Conservation (phyloP, 1,139 yeast genomes). For the Debaryomyces sp. region DNA sequence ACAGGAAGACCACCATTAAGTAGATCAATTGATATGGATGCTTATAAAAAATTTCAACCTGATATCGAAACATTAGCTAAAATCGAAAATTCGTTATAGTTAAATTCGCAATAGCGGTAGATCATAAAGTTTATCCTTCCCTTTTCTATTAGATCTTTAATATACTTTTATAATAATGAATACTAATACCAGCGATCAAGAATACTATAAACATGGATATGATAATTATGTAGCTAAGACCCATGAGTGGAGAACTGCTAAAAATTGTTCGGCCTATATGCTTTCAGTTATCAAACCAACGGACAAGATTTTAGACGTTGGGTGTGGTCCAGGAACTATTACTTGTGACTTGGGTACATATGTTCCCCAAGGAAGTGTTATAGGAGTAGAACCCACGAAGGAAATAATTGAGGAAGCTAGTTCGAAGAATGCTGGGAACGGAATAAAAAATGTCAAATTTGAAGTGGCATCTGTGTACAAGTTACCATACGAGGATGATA, state of each 20-base stretch:
- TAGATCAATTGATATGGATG: constrained; percentile 1
- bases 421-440: constrained; percentile 2
- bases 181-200: not conserved
- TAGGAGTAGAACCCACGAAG: constrained; percentile 37
- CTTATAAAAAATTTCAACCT: constrained; percentile 9
- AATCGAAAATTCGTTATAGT: constrained; percentile 15
- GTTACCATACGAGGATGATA: constrained; percentile 35
- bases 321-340: constrained; percentile 48
- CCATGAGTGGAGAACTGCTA: constrained; percentile 39
- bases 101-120: not conserved
- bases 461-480: constrained; percentile 23
- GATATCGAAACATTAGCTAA: constrained; percentile 13
- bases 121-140: not conserved
- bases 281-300: constrained; percentile 29
- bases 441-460: constrained; percentile 36
- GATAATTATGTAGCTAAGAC: constrained; percentile 26
- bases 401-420: constrained; percentile 31
- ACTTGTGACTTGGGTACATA: constrained; percentile 37
- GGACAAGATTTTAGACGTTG: constrained; percentile 39
- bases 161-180: not conserved
- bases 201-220: constrained; percentile 27
- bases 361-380: constrained; percentile 27
- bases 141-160: not conserved
- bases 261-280: constrained; percentile 30
- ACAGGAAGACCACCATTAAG: constrained; percentile 23